Percentiles rank a stretch among this genome's conserved stretches.
Conservation (phyloP, 805 yeast species). For the Tetrapisispora namnaoensis region DNA sequence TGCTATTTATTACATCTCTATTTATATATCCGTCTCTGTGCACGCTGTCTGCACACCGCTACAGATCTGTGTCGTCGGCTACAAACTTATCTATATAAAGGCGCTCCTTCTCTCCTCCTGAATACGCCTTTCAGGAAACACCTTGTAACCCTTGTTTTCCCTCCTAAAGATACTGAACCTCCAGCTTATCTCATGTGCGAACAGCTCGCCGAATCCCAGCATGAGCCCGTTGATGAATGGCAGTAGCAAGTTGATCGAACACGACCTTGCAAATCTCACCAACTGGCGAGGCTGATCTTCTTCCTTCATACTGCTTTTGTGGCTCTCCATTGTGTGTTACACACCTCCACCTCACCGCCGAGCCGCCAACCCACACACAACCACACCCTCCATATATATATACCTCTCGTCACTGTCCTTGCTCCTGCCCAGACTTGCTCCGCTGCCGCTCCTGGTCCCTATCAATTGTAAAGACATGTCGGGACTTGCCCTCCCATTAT, state of each 20-base stretch:
- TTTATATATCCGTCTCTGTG: not conserved
- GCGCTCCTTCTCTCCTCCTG: not conserved
- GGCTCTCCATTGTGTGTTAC: no score
- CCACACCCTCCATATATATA: no score
- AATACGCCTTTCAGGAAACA: constrained; percentile 21
- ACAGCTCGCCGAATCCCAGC: constrained; percentile 92
- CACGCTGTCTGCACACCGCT: not conserved
- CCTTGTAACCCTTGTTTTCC: constrained; percentile 42
- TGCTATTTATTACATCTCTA: no score
- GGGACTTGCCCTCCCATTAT: no score
- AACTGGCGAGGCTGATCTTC: not conserved
- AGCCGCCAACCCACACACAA: no score
- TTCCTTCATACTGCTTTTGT: not conserved
- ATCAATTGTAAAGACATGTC: no score
- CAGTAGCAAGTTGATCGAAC: constrained; percentile 64
- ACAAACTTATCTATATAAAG: not conserved
- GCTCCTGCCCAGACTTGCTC: no score
- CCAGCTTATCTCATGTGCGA: constrained; percentile 89
- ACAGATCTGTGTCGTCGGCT: no score
- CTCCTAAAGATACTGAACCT: constrained; percentile 56
- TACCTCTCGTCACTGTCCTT: no score
- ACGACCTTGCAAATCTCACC: constrained; percentile 20
- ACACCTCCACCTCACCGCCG: no score
- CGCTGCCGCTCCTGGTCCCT: no score
- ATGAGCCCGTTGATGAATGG: constrained; percentile 91